Percentiles rank a stretch among this genome's conserved stretches.
Conservation (phyloP, 768 basidiomycete genomes). For the Hygrophorus pudorinus region DNA sequence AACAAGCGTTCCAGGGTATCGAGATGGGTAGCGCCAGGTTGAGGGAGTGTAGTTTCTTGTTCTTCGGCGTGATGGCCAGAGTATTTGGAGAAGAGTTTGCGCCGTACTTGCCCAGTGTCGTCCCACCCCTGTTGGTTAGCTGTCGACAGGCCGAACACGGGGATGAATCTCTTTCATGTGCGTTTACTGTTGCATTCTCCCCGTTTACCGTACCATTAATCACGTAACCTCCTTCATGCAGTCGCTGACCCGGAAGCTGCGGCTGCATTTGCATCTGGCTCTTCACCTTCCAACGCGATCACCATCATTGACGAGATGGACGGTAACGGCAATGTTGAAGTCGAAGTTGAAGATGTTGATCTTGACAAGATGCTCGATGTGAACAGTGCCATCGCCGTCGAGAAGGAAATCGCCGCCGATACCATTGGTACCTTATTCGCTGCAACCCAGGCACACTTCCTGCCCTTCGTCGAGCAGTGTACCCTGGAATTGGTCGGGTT, state of each 20-base stretch:
- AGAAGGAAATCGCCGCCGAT: slow-evolving; percentile 98
- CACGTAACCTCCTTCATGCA: slow-evolving; percentile 13
- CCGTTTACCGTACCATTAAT: neutral
- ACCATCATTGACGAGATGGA: slow-evolving; percentile 46
- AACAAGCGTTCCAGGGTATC: slow-evolving; percentile 84
- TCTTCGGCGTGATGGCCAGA: slow-evolving; percentile 97
- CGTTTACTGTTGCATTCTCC: slow-evolving; percentile 13
- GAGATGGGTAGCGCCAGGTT: slow-evolving; percentile 80
- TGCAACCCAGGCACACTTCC: slow-evolving; percentile 72
- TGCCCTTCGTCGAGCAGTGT: slow-evolving; percentile 81
- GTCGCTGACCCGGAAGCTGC: slow-evolving; percentile 45
- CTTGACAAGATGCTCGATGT: slow-evolving; percentile 85
- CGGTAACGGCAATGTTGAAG: slow-evolving; percentile 42
- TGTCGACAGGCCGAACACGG: slow-evolving; percentile 78
- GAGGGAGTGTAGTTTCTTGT: slow-evolving; percentile 93
- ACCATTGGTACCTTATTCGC: slow-evolving; percentile 88
- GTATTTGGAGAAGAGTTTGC: slow-evolving; percentile 95
- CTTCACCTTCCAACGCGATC: slow-evolving; percentile 64
- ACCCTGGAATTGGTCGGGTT: slow-evolving; percentile 71
- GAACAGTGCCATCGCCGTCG: slow-evolving; percentile 93
- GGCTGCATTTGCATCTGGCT: slow-evolving; percentile 63
- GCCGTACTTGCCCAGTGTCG: slow-evolving; percentile 72
- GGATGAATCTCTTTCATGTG: slow-evolving; percentile 41
- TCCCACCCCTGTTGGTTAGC: slow-evolving; percentile 76
- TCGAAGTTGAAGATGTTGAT: slow-evolving; percentile 60